A percentile compares a stretch with the other conserved stretches of the same genome.
These are phyloP conservation scores for Ampelomyces quisqualis DNA, from an alignment of 2,329 filamentous ascomycete genomes.

Conservation along the genomic window DNA sequence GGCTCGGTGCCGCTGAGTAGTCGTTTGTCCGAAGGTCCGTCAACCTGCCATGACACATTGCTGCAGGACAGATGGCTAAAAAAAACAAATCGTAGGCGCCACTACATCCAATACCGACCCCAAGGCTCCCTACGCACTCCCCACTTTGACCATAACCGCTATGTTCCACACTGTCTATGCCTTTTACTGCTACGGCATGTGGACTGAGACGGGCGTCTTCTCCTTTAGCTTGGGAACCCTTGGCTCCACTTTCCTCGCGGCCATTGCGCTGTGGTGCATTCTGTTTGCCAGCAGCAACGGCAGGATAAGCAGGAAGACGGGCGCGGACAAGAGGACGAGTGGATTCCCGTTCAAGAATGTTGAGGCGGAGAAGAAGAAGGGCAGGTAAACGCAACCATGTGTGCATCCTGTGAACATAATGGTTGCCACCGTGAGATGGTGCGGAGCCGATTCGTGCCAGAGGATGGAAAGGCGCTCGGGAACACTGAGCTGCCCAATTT, in stretches of 20 bases:
- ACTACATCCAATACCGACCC: conserved; percentile 41
- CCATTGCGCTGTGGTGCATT: conserved; percentile 65
- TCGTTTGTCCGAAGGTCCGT: conserved; percentile 40
- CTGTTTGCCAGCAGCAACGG: conserved; percentile 60
- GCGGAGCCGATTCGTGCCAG: too few species aligned
- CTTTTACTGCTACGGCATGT: conserved; percentile 65
- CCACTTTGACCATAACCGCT: conserved; percentile 65
- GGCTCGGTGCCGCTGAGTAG: conserved; percentile 67
- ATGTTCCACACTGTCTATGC: conserved; percentile 62
- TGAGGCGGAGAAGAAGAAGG: conserved; percentile 57
- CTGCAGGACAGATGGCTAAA: conserved; percentile 1
- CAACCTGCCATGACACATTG: neutral
- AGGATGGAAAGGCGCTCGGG: too few species aligned
- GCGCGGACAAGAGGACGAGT: conserved; percentile 65
- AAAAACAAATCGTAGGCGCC: conserved; percentile 23
- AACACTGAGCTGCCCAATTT: too few species aligned
- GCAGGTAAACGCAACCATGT: conserved; percentile 26
- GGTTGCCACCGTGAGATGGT: too few species aligned
- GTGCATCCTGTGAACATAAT: too few species aligned
- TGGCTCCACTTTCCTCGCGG: conserved; percentile 59
- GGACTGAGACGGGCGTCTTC: conserved; percentile 56
- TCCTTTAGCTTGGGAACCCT: conserved; percentile 62
- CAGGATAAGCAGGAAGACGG: conserved; percentile 62
- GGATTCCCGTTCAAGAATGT: conserved; percentile 66
- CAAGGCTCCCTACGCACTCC: conserved; percentile 56